Conservation (phyloP, 768 basidiomycete species). For the Suillus placidus region DNA sequence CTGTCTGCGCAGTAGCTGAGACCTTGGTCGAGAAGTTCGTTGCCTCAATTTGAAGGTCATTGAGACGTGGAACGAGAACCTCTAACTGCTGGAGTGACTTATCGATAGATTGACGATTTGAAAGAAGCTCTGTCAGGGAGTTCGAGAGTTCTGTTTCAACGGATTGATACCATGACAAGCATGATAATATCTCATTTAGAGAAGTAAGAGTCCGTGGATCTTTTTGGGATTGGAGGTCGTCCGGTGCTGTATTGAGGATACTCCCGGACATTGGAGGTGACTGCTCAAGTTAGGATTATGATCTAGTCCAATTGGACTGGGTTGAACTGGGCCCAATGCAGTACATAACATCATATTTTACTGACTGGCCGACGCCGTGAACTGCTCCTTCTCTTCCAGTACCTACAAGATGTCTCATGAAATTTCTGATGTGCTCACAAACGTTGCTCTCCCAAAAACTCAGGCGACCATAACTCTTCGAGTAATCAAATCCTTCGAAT, state of each 20-base stretch:
- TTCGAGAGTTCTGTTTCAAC: conserved; percentile 77
- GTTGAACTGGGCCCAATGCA: not conserved
- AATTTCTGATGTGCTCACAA: conserved; percentile 56
- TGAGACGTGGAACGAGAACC: conserved; percentile 60
- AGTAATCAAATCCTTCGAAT: conserved; percentile 94
- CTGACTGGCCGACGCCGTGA: not conserved
- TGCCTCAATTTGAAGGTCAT: conserved; percentile 64
- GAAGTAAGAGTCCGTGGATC: conserved; percentile 51
- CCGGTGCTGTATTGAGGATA: conserved; percentile 1
- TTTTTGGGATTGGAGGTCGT: conserved; percentile 12
- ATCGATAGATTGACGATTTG: conserved; percentile 66
- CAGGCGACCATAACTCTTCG: conserved; percentile 87
- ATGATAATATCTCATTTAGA: conserved; percentile 71
- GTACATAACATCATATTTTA: not conserved
- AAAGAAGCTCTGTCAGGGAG: conserved; percentile 70
- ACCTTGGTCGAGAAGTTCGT: conserved; percentile 58
- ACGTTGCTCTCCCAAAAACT: conserved; percentile 65
- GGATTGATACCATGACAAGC: conserved; percentile 72
- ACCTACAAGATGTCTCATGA: conserved; percentile 32
- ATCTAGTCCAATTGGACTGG: no score
- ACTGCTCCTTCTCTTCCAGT: not conserved
- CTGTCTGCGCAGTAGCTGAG: conserved; percentile 73
- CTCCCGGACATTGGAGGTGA: conserved; percentile 15
- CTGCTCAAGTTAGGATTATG: not conserved
- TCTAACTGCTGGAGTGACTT: conserved; percentile 64